A percentile compares a stretch with the other conserved stretches of the same genome.
phyloP scores from a whole-genome alignment of 345 rosid species.

The Trapa bicornis region DNA sequence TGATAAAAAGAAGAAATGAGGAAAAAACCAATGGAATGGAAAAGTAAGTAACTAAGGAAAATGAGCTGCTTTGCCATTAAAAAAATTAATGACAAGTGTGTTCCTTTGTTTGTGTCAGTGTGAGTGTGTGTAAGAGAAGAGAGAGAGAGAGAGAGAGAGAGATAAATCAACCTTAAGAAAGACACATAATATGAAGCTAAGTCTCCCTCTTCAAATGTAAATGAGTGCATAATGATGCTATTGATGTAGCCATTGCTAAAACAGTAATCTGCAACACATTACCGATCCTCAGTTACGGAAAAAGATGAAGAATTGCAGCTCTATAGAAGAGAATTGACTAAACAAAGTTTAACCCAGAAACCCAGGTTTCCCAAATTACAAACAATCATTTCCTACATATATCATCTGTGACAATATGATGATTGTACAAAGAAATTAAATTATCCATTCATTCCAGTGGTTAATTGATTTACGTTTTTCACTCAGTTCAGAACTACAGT shows the following conservation, averaged over 20 bases:
- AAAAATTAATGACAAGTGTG: neutral
- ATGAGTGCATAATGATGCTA: slow-evolving; percentile 38
- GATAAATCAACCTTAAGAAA: slow-evolving; percentile 37
- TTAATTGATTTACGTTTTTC: neutral
- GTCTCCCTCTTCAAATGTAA: slow-evolving; percentile 43
- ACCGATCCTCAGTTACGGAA: slow-evolving; percentile 1
- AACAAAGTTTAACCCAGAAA: neutral
- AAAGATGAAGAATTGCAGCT: neutral
- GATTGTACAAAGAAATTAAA: neutral
- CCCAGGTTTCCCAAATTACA: neutral
- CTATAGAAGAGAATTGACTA: neutral
- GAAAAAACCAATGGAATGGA: slow-evolving; percentile 1
- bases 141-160: slow-evolving; percentile 10
- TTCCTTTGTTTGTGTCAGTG: neutral
- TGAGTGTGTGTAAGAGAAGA: neutral
- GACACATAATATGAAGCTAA: slow-evolving; percentile 48
- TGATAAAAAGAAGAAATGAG: slow-evolving; percentile 18
- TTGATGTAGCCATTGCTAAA: slow-evolving; percentile 55
- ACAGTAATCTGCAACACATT: slow-evolving; percentile 42
- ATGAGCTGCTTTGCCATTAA: neutral
- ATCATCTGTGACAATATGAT: neutral
- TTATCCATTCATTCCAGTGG: neutral
- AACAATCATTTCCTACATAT: neutral
- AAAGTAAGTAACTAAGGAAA: neutral
- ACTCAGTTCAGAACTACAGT: neutral